Percentiles rank a stretch among this genome's conserved stretches.
Evolutionary conservation across 75 land plant genomes (phyloP).

Genomic region (Sequoiadendron giganteum): DNA sequence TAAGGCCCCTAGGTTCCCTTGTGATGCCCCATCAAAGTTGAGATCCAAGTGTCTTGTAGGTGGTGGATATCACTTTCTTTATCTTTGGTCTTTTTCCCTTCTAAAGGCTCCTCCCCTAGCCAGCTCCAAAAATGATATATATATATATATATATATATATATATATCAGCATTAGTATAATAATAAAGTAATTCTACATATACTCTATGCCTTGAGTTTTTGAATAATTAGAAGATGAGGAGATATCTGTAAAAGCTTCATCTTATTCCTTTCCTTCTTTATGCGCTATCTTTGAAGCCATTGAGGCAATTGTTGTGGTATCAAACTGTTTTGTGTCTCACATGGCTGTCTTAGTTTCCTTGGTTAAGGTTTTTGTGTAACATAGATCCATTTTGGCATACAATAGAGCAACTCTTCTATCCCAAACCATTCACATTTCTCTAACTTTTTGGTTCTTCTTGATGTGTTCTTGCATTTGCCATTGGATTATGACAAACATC

Average conservation of each 20-base stretch:
- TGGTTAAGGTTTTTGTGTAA: neutral
- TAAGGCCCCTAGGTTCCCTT: no score
- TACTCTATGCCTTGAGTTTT: neutral
- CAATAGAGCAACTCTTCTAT: neutral
- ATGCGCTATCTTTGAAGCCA: neutral
- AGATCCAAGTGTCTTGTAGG: no score
- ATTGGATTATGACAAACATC: neutral
- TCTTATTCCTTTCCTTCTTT: neutral
- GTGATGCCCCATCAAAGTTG: no score
- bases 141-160: no score
- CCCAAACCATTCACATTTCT: neutral
- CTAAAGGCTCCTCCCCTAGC: no score
- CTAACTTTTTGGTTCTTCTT: neutral
- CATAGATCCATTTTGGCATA: neutral
- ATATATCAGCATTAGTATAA: neutral
- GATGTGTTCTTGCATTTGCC: neutral
- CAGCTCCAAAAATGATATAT: no score
- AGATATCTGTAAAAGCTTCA: neutral
- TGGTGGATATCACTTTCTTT: no score
- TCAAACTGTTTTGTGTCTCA: neutral
- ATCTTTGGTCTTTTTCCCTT: no score
- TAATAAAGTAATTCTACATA: neutral
- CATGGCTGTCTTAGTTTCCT: neutral
- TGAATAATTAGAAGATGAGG: neutral
- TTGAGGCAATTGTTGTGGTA: neutral